These are phyloP conservation scores for Phytophthora pini DNA, from an alignment of 352 stramenopile genomes.

Conservation along the genomic window DNA sequence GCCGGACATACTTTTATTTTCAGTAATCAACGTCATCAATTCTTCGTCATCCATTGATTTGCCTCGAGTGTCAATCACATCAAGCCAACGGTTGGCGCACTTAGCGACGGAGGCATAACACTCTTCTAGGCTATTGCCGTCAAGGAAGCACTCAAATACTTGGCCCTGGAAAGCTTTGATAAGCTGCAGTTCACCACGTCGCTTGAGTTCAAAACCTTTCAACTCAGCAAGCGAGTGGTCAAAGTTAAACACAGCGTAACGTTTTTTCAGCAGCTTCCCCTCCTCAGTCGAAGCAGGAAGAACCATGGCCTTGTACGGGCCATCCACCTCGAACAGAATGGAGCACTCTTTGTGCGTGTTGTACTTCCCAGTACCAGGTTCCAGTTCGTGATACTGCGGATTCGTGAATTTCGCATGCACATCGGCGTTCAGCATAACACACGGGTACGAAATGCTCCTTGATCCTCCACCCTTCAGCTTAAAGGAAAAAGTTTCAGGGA, in stretches of 20 bases:
- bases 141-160: constrained; percentile 98
- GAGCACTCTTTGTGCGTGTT: constrained; percentile 96
- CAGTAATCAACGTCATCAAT: constrained; percentile 98
- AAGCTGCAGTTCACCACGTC: constrained; percentile 97
- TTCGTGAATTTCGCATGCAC: constrained; percentile 99
- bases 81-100: constrained; percentile 98
- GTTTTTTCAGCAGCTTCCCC: constrained; percentile 98
- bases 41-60: constrained; percentile 97
- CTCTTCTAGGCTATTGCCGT: constrained; percentile 92
- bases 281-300: constrained; percentile 98
- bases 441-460: constrained; percentile 97
- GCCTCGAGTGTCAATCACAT: constrained; percentile 97
- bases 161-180: constrained; percentile 99
- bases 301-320: constrained; percentile 99
- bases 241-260: constrained; percentile 92
- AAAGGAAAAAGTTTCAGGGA: constrained; percentile 98
- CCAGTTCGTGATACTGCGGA: constrained; percentile 92
- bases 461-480: constrained; percentile 63
- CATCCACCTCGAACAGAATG: constrained; percentile 99
- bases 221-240: constrained; percentile 80
- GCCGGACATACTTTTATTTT: constrained; percentile 98
- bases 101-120: constrained; percentile 97
- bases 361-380: constrained; percentile 82
- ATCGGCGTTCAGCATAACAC: constrained; percentile 99
- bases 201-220: constrained; percentile 98